Percentiles rank a stretch among this genome's conserved stretches.
These are phyloP conservation scores for Helminthosporium solani DNA, from an alignment of 2,329 filamentous ascomycete species.

Conservation along the genomic window DNA sequence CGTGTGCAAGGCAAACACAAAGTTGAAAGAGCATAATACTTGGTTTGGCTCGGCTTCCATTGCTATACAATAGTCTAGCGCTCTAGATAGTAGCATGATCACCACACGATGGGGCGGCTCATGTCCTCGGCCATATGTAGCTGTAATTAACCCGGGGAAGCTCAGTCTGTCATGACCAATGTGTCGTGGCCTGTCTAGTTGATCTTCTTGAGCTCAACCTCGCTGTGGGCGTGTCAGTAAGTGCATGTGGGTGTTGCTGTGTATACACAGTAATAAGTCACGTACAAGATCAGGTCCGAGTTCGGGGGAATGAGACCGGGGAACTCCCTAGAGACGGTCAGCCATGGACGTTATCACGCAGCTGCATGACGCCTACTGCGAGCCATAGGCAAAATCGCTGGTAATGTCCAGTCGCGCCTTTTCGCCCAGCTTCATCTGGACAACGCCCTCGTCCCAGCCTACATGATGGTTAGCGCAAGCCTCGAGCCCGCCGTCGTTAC, in stretches of 20 bases:
- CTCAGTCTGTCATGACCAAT: background rate
- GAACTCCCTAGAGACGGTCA: slow-evolving; percentile 61
- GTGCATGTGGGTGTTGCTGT: background rate
- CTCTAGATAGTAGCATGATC: background rate
- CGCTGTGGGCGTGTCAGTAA: slow-evolving; percentile 16
- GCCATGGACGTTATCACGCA: background rate
- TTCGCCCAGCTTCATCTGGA: slow-evolving; percentile 86
- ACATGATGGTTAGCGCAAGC: background rate
- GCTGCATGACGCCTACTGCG: slow-evolving; percentile 9
- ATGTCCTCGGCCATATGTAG: too few relatives aligned
- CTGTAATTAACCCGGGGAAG: background rate
- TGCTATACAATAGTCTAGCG: too few relatives aligned
- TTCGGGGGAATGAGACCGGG: slow-evolving; percentile 72
- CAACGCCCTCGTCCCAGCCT: slow-evolving; percentile 61
- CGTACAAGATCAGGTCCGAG: slow-evolving; percentile 78
- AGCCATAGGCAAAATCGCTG: slow-evolving; percentile 54
- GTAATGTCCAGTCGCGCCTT: slow-evolving; percentile 81
- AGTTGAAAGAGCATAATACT: background rate
- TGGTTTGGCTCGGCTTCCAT: background rate
- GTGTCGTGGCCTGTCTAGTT: slow-evolving; percentile 18
- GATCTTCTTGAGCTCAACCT: slow-evolving; percentile 39
- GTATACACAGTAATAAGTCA: too few relatives aligned
- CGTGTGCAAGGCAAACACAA: too few relatives aligned
- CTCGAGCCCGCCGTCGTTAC: background rate
- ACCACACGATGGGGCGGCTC: background rate